Percentiles rank a stretch among this genome's conserved stretches.
These are phyloP conservation scores for Phytophthora litchii DNA, from an alignment of 352 stramenopile genomes.

Conservation along the genomic window DNA sequence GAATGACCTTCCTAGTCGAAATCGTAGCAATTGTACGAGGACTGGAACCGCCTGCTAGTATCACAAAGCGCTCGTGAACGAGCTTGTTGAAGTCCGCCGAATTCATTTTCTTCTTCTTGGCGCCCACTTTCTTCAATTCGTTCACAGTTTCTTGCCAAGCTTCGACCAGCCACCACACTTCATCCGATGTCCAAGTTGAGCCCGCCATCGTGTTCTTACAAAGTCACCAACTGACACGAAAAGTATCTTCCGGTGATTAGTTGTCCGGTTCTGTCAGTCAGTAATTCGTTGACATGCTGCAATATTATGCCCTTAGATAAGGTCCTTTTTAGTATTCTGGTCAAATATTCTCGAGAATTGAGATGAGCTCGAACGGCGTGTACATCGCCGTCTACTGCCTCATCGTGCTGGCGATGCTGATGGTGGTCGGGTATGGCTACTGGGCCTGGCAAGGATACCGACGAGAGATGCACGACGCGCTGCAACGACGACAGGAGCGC, in stretches of 20 bases:
- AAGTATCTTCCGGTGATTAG: too few relatives aligned
- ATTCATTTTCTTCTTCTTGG: slow-evolving; percentile 7
- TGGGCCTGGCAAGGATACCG: slow-evolving; percentile 35
- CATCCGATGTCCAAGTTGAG: slow-evolving; percentile 10
- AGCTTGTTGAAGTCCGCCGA: slow-evolving; percentile 3
- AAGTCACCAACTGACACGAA: slow-evolving; percentile 15
- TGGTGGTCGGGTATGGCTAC: slow-evolving; percentile 30
- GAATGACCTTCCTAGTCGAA: neutral
- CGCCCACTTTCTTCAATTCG: neutral
- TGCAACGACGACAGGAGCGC: slow-evolving; percentile 37
- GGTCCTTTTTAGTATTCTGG: too few relatives aligned
- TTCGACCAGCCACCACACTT: slow-evolving; percentile 18
- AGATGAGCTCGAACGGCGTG: slow-evolving; percentile 20
- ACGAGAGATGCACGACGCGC: slow-evolving; percentile 28
- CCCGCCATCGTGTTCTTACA: neutral
- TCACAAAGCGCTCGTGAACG: slow-evolving; percentile 17
- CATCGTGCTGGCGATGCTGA: slow-evolving; percentile 36
- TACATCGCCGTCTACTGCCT: slow-evolving; percentile 43
- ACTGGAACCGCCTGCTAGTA: slow-evolving; percentile 9
- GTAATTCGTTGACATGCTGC: too few relatives aligned
- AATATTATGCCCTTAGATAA: too few relatives aligned
- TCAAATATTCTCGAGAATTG: neutral
- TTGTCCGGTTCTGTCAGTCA: slow-evolving; percentile 36
- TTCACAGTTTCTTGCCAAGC: slow-evolving; percentile 19
- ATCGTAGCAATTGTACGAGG: neutral